Percentiles rank a stretch among this genome's conserved stretches.
Conservation (phyloP, 2,329 filamentous ascomycete species). For the Sporothrix humicola region DNA sequence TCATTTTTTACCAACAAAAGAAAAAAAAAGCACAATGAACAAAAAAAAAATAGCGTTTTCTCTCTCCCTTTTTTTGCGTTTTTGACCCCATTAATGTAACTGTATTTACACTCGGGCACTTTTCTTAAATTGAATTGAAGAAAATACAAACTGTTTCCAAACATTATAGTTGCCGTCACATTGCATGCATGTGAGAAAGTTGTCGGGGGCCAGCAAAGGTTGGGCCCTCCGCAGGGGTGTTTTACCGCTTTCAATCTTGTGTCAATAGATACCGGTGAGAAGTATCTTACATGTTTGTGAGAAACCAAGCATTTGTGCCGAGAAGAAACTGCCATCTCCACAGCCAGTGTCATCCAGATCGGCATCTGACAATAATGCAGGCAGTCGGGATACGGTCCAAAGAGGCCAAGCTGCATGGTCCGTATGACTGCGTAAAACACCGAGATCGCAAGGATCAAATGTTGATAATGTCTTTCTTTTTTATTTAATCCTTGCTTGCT, state of each 20-base stretch:
- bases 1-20: slow-evolving; percentile 15
- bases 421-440: background rate
- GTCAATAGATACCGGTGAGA: no score
- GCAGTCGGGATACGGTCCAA: background rate
- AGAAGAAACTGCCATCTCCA: background rate
- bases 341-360: background rate
- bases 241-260: no score
- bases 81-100: background rate
- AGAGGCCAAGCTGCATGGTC: background rate
- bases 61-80: background rate
- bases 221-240: no score
- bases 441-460: background rate
- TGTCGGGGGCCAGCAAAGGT: no score
- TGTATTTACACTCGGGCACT: background rate
- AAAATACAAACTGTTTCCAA: background rate
- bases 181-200: background rate
- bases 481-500: background rate
- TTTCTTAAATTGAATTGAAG: background rate
- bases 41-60: slow-evolving; percentile 1
- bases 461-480: background rate
- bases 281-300: background rate
- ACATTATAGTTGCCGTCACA: background rate
- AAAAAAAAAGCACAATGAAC: slow-evolving; percentile 26
- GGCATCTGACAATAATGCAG: background rate
- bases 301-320: background rate